Evolutionary conservation across 2,329 filamentous ascomycete genomes (phyloP).

Genomic region (Mycosphaerella arachidis): DNA sequence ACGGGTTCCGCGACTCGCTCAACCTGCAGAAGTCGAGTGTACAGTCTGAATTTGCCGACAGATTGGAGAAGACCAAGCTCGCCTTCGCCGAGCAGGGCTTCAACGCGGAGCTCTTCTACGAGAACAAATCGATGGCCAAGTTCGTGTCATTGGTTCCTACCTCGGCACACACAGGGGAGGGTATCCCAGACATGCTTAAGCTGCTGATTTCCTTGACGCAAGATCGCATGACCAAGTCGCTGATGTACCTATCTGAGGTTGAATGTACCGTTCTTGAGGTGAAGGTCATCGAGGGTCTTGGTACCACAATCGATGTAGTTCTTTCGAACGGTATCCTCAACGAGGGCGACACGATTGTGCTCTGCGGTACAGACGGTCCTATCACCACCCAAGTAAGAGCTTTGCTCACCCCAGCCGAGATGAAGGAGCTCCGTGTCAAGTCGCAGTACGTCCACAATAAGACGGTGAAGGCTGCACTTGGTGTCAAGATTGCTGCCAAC

Average conservation of each 20-base stretch:
- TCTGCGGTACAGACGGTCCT: conserved; percentile 94
- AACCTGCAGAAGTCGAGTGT: conserved; percentile 86
- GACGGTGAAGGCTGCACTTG: conserved; percentile 94
- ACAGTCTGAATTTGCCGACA: conserved; percentile 88
- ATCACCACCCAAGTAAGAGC: conserved; percentile 95
- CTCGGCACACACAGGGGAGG: conserved; percentile 96
- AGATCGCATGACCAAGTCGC: conserved; percentile 91
- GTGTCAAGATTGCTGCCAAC: conserved; percentile 97
- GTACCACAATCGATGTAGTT: conserved; percentile 97
- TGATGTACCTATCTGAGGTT: conserved; percentile 98
- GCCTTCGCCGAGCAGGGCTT: conserved; percentile 95
- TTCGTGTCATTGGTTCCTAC: conserved; percentile 96
- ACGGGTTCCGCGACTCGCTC: conserved; percentile 92
- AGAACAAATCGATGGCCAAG: conserved; percentile 96
- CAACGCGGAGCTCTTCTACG: conserved; percentile 93
- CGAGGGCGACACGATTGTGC: conserved; percentile 89
- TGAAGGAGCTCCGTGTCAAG: conserved; percentile 93
- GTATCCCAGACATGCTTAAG: conserved; percentile 98
- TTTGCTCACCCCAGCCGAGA: conserved; percentile 82
- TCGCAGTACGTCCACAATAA: conserved; percentile 98
- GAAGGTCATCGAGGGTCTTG: conserved; percentile 97
- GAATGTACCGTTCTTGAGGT: conserved; percentile 98
- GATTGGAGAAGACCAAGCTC: conserved; percentile 84
- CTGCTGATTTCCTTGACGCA: conserved; percentile 87
- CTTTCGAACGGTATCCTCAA: conserved; percentile 90